Evolutionary conservation across 2,329 filamentous ascomycete species (phyloP).

Genomic region (Colletotrichum salicis): DNA sequence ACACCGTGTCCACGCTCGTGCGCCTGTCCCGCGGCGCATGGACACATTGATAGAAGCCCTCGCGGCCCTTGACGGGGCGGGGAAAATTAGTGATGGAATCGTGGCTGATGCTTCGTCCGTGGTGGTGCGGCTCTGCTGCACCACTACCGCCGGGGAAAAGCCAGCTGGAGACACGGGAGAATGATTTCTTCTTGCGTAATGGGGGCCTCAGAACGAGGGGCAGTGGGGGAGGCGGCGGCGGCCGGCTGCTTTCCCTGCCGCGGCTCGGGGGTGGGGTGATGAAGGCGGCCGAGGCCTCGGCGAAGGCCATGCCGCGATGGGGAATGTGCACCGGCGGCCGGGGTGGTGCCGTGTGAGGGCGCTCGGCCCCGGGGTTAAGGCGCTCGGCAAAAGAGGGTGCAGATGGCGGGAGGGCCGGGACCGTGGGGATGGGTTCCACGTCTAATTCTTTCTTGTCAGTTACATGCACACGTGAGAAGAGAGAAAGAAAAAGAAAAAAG

Average conservation of each 20-base stretch:
- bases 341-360: slow-evolving; percentile 47
- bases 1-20: slow-evolving; percentile 57
- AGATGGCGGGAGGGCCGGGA: slow-evolving; percentile 66
- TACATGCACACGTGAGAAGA: neutral
- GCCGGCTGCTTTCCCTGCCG: slow-evolving; percentile 48
- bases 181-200: slow-evolving; percentile 74
- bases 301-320: slow-evolving; percentile 42
- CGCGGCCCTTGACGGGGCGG: slow-evolving; percentile 59
- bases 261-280: slow-evolving; percentile 42
- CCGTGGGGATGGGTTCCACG: slow-evolving; percentile 63
- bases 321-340: slow-evolving; percentile 48
- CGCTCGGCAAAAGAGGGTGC: slow-evolving; percentile 69
- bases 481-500: no score
- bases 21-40: slow-evolving; percentile 47
- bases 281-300: slow-evolving; percentile 46
- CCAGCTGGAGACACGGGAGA: slow-evolving; percentile 71
- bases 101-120: slow-evolving; percentile 51
- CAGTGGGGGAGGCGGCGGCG: slow-evolving; percentile 61
- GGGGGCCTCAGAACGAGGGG: slow-evolving; percentile 69
- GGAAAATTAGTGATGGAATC: slow-evolving; percentile 67
- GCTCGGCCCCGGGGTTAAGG: slow-evolving; percentile 55
- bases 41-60: slow-evolving; percentile 70
- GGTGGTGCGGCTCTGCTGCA: slow-evolving; percentile 45
- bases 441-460: slow-evolving; percentile 44
- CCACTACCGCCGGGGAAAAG: slow-evolving; percentile 57